Evolutionary conservation across 176 grass and related monocot genomes (phyloP).

Genomic region (Cenchrus fungigraminus): DNA sequence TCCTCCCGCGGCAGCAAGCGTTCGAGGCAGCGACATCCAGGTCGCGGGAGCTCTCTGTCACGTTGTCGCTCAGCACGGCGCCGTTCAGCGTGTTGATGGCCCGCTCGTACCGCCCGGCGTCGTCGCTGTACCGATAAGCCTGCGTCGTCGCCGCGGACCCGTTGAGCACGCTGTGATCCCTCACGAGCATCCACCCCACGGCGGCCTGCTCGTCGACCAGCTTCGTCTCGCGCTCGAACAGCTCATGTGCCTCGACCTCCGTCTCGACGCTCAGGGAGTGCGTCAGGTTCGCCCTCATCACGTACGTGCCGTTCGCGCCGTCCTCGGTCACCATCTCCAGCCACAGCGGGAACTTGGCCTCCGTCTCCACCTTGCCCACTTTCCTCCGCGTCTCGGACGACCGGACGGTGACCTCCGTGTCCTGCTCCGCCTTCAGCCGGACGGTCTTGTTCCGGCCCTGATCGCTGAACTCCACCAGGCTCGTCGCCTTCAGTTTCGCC

Average conservation of each 20-base stretch:
- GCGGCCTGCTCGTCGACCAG: slow-evolving; percentile 68
- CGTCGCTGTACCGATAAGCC: slow-evolving; percentile 63
- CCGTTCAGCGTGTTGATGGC: slow-evolving; percentile 60
- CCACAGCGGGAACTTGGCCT: slow-evolving; percentile 61
- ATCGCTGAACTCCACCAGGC: slow-evolving; percentile 58
- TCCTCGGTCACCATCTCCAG: slow-evolving; percentile 47
- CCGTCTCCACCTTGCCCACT: slow-evolving; percentile 43
- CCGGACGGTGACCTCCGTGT: slow-evolving; percentile 42
- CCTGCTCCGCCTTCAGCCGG: slow-evolving; percentile 55
- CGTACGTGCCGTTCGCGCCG: slow-evolving; percentile 57
- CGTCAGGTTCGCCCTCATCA: slow-evolving; percentile 55
- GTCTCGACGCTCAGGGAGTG: slow-evolving; percentile 59
- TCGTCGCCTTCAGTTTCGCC: slow-evolving; percentile 55
- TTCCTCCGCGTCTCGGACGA: slow-evolving; percentile 35
- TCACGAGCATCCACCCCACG: slow-evolving; percentile 73
- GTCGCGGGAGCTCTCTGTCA: slow-evolving; percentile 44
- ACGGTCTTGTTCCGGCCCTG: slow-evolving; percentile 66
- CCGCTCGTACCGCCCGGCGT: slow-evolving; percentile 35
- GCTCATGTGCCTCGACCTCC: not conserved
- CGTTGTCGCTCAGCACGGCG: slow-evolving; percentile 68
- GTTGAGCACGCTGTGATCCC: slow-evolving; percentile 68
- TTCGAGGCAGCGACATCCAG: not conserved
- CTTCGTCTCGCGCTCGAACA: slow-evolving; percentile 6
- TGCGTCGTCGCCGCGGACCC: slow-evolving; percentile 62
- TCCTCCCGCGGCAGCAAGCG: slow-evolving; percentile 17